A percentile compares a stretch with the other conserved stretches of the same genome.
Evolutionary conservation across 352 stramenopile species (phyloP).

Genomic region (Bremia lactucae): DNA sequence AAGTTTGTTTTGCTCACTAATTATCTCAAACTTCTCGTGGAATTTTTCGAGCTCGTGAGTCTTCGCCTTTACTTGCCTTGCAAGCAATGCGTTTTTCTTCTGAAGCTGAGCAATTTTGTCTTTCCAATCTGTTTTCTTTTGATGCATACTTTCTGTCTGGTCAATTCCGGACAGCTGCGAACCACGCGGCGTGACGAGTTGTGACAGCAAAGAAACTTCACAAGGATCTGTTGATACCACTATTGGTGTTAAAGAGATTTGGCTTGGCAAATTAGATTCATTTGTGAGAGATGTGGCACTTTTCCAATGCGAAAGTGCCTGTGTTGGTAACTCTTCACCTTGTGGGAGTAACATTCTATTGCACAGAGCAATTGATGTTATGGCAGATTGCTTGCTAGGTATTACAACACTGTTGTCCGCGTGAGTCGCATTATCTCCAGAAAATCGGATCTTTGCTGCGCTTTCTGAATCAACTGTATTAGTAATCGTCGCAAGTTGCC

Average conservation of each 20-base stretch:
- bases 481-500: slow-evolving; percentile 50
- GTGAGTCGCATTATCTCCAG: slow-evolving; percentile 8
- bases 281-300: neutral
- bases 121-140: slow-evolving; percentile 2
- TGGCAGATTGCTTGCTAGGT: neutral
- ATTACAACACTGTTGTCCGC: slow-evolving; percentile 1
- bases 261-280: slow-evolving; percentile 8
- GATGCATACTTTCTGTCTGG: neutral
- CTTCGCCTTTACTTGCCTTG: slow-evolving; percentile 11
- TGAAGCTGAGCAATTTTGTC: slow-evolving; percentile 15
- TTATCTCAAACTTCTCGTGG: slow-evolving; percentile 16
- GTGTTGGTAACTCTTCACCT: neutral
- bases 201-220: slow-evolving; percentile 8
- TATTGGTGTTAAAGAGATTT: slow-evolving; percentile 20
- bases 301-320: neutral
- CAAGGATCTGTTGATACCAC: slow-evolving; percentile 15
- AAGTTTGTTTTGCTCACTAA: slow-evolving; percentile 16
- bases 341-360: slow-evolving; percentile 1
- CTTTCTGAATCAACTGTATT: slow-evolving; percentile 27
- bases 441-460: slow-evolving; percentile 21
- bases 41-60: slow-evolving; percentile 14
- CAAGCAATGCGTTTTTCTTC: slow-evolving; percentile 22
- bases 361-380: neutral
- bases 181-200: slow-evolving; percentile 12
- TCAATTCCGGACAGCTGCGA: slow-evolving; percentile 2